Percentiles rank a stretch among this genome's conserved stretches.
Conservation (phyloP, 768 basidiomycete genomes). For the Neoboletus subvelutipes region DNA sequence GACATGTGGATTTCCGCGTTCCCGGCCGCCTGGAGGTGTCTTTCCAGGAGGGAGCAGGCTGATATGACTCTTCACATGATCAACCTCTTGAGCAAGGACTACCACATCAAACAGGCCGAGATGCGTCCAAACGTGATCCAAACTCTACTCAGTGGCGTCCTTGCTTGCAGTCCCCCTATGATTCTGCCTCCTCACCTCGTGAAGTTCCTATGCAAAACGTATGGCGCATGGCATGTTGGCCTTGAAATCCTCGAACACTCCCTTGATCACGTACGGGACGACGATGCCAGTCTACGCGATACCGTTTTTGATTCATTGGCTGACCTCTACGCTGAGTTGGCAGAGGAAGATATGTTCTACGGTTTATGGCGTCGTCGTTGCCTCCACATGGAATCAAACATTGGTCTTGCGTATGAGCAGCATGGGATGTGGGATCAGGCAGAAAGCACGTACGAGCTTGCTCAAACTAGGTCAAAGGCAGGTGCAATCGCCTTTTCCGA, state of each 20-base stretch:
- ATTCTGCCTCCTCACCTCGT: constrained; percentile 91
- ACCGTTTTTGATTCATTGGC: constrained; percentile 87
- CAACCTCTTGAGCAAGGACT: constrained; percentile 87
- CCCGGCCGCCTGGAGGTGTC: constrained; percentile 79
- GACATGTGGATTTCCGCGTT: constrained; percentile 88
- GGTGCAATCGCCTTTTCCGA: constrained; percentile 90
- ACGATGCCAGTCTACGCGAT: constrained; percentile 77
- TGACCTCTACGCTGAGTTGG: constrained; percentile 93
- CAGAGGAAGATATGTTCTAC: constrained; percentile 97
- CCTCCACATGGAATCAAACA: constrained; percentile 87
- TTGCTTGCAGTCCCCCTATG: constrained; percentile 85
- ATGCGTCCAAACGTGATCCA: constrained; percentile 90
- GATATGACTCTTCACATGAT: constrained; percentile 90
- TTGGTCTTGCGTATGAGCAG: constrained; percentile 87
- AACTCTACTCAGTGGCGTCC: constrained; percentile 80
- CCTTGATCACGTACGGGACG: constrained; percentile 76
- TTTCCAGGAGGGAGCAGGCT: constrained; percentile 83
- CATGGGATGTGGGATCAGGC: constrained; percentile 98
- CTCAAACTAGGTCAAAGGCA: constrained; percentile 80
- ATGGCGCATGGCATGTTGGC: constrained; percentile 91
- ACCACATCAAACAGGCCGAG: constrained; percentile 86
- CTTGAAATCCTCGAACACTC: constrained; percentile 82
- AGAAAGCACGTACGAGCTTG: constrained; percentile 81
- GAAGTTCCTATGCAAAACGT: constrained; percentile 95
- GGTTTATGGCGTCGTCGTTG: constrained; percentile 92